phyloP scores from a whole-genome alignment of 169 alveolate genomes.

The Cryptosporidium canis region DNA sequence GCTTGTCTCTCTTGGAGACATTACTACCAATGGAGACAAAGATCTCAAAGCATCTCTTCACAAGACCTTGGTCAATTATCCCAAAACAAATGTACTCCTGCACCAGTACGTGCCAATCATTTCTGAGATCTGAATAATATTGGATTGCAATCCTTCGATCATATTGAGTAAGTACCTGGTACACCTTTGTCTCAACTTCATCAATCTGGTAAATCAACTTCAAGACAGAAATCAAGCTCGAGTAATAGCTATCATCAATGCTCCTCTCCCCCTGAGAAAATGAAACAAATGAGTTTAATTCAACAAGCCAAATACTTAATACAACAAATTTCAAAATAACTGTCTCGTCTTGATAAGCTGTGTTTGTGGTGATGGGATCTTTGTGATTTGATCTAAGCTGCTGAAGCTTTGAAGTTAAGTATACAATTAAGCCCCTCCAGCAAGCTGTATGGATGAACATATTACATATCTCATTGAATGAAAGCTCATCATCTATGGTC shows the following conservation, averaged over 20 bases:
- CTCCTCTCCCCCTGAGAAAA: slow-evolving; percentile 16
- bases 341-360: not conserved
- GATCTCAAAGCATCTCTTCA: slow-evolving; percentile 32
- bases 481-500: slow-evolving; percentile 2
- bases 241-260: slow-evolving; percentile 2
- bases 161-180: slow-evolving; percentile 29
- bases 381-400: slow-evolving; percentile 13
- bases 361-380: not conserved
- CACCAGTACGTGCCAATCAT: slow-evolving; percentile 53
- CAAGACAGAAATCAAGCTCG: slow-evolving; percentile 5
- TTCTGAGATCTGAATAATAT: slow-evolving; percentile 48
- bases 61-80: not conserved
- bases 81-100: slow-evolving; percentile 47
- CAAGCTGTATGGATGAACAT: slow-evolving; percentile 17
- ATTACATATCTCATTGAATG: slow-evolving; percentile 63
- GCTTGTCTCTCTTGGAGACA: slow-evolving; percentile 28
- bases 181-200: slow-evolving; percentile 38
- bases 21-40: slow-evolving; percentile 33
- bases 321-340: slow-evolving; percentile 15
- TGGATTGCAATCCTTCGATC: slow-evolving; percentile 20
- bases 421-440: slow-evolving; percentile 42
- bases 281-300: slow-evolving; percentile 25
- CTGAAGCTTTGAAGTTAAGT: slow-evolving; percentile 16
- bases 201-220: slow-evolving; percentile 9
- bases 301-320: slow-evolving; percentile 50